Percentiles rank a stretch among this genome's conserved stretches.
Evolutionary conservation across 768 basidiomycete genomes (phyloP).

Genomic region (Phlebiopsis flavidoalba): DNA sequence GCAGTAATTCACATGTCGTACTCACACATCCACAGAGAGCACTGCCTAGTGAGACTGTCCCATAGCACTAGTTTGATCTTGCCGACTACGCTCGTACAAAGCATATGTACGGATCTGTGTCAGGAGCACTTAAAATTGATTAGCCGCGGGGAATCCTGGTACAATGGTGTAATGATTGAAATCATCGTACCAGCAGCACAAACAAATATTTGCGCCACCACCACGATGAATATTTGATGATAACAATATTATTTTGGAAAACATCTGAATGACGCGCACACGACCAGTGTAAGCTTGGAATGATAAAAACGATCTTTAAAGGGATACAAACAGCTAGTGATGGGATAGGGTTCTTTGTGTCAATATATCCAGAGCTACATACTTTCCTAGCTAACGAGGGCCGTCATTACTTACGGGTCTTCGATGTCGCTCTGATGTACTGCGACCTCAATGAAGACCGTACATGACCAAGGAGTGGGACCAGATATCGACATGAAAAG

Average conservation of each 20-base stretch:
- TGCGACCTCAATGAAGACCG: not conserved
- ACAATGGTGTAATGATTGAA: not conserved
- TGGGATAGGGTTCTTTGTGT: not conserved
- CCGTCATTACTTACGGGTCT: not conserved
- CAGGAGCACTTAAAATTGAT: conserved; percentile 5
- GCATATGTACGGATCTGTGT: conserved; percentile 11
- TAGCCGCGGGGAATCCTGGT: not conserved
- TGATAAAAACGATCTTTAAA: not conserved
- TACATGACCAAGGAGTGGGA: not conserved
- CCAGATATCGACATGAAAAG: not conserved
- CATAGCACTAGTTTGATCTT: not conserved
- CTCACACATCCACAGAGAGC: not conserved
- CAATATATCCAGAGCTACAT: no score
- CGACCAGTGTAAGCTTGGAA: not conserved
- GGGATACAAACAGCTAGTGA: not conserved
- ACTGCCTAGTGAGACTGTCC: not conserved
- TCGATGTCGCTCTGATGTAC: not conserved
- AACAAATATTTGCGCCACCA: not conserved
- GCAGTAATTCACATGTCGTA: no score
- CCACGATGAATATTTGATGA: conserved; percentile 7
- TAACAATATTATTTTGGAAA: not conserved
- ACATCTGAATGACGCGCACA: not conserved
- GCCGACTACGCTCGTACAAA: conserved; percentile 5
- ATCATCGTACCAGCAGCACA: not conserved
- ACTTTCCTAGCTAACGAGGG: no score